These are phyloP conservation scores for Lactarius sp. DNA, from an alignment of 768 basidiomycete species.

Conservation along the genomic window DNA sequence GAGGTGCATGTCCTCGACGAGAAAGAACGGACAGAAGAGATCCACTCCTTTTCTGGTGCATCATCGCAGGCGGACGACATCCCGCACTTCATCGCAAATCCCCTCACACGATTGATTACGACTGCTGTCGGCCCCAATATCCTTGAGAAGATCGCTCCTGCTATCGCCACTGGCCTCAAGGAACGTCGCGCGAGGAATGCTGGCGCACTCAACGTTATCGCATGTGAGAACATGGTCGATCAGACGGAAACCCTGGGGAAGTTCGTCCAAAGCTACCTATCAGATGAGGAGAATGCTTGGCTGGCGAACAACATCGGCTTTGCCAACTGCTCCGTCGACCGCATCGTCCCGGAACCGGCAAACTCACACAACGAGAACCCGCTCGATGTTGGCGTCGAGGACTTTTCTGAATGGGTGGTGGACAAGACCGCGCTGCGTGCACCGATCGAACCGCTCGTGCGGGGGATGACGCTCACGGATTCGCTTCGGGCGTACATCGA, in stretches of 20 bases:
- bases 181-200: constrained; percentile 29
- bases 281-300: constrained; percentile 31
- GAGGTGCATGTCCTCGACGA: constrained; percentile 34
- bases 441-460: constrained; percentile 28
- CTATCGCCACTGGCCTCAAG: constrained; percentile 34
- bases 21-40: constrained; percentile 22
- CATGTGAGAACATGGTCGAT: constrained; percentile 40
- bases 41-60: constrained; percentile 27
- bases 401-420: constrained; percentile 40
- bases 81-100: constrained; percentile 26
- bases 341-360: constrained; percentile 32
- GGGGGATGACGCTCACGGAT: constrained; percentile 33
- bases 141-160: constrained; percentile 34
- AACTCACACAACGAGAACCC: constrained; percentile 20
- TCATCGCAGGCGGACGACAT: constrained; percentile 22
- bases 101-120: constrained; percentile 32
- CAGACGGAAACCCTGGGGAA: constrained; percentile 34
- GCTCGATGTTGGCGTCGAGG: constrained; percentile 40
- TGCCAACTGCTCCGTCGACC: constrained; percentile 41
- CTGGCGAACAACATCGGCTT: constrained; percentile 35
- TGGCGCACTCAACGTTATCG: constrained; percentile 35
- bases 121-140: constrained; percentile 37
- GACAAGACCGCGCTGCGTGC: constrained; percentile 32
- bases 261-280: constrained; percentile 31
- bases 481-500: constrained; percentile 37